A percentile compares a stretch with the other conserved stretches of the same genome.
Evolutionary conservation across 169 alveolate genomes (phyloP).

Genomic region (Eimeria sp.): DNA sequence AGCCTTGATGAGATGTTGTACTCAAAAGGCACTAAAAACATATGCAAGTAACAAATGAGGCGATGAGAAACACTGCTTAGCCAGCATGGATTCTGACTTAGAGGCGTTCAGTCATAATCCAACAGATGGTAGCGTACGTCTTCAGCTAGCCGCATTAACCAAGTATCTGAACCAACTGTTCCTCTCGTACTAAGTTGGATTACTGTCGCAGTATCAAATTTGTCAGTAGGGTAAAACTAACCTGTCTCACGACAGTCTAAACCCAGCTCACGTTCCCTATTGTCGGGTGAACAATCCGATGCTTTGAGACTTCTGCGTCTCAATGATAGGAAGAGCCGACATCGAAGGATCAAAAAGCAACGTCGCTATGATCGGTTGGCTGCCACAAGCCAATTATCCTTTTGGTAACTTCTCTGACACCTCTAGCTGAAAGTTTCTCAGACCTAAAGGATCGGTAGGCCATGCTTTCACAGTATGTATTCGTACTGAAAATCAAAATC

Average conservation of each 20-base stretch:
- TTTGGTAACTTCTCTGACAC: slow-evolving; percentile 25
- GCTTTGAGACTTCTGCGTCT: slow-evolving; percentile 21
- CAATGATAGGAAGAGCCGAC: slow-evolving; percentile 85
- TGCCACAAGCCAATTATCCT: slow-evolving; percentile 56
- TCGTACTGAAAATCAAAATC: slow-evolving; percentile 95
- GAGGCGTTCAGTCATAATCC: too few relatives aligned
- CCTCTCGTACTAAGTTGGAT: too few relatives aligned
- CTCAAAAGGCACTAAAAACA: slow-evolving; percentile 39
- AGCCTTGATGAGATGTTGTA: slow-evolving; percentile 3
- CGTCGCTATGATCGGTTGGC: slow-evolving; percentile 47
- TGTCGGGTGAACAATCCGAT: slow-evolving; percentile 24
- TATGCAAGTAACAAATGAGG: background rate
- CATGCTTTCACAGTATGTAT: slow-evolving; percentile 96
- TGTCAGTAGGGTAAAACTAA: slow-evolving; percentile 90
- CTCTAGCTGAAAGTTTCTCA: slow-evolving; percentile 46
- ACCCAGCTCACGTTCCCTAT: slow-evolving; percentile 76
- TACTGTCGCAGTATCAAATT: too few relatives aligned
- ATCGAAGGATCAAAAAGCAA: slow-evolving; percentile 43
- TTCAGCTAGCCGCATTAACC: too few relatives aligned
- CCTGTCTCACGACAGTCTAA: slow-evolving; percentile 97
- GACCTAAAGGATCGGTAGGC: slow-evolving; percentile 88
- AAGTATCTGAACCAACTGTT: too few relatives aligned
- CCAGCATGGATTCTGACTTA: too few relatives aligned
- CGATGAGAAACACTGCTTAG: slow-evolving; percentile 28
- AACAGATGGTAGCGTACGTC: too few relatives aligned